Conservation (phyloP, 176 grass and related monocot species). For the Dactylis glomerata region DNA sequence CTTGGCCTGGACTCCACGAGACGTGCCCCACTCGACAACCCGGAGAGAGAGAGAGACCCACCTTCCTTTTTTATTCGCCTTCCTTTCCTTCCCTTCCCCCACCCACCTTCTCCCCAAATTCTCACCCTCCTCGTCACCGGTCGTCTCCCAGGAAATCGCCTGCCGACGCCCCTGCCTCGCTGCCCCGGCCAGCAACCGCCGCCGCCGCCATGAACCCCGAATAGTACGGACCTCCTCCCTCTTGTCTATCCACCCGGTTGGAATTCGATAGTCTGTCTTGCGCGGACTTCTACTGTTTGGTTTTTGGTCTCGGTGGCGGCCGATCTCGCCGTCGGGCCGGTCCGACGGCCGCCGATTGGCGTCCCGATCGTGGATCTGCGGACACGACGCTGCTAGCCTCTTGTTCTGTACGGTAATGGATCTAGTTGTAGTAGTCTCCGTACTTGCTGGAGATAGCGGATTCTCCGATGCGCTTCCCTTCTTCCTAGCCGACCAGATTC, state of each 20-base stretch:
- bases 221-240: slow-evolving; percentile 28
- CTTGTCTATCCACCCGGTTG: not conserved
- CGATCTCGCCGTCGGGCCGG: slow-evolving; percentile 21
- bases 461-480: not conserved
- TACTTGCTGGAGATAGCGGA: slow-evolving; percentile 3
- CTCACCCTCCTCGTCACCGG: not conserved
- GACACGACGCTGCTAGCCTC: not conserved
- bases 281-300: too few relatives aligned
- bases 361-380: slow-evolving; percentile 6
- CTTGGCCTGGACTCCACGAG: slow-evolving; percentile 24
- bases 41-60: not conserved
- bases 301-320: not conserved
- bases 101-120: slow-evolving; percentile 4
- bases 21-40: slow-evolving; percentile 41
- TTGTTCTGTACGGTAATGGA: not conserved
- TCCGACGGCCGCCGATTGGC: not conserved
- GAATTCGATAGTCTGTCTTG: not conserved
- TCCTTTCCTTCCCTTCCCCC: not conserved
- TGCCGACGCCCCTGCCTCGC: not conserved
- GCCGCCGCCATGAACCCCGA: slow-evolving; percentile 45
- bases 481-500: not conserved
- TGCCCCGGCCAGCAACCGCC: not conserved
- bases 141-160: slow-evolving; percentile 19
- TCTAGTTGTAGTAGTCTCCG: not conserved
- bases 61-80: not conserved